A percentile compares a stretch with the other conserved stretches of the same genome.
Evolutionary conservation across 2,329 filamentous ascomycete species (phyloP).

Genomic region (Zymoseptoria crescenta): DNA sequence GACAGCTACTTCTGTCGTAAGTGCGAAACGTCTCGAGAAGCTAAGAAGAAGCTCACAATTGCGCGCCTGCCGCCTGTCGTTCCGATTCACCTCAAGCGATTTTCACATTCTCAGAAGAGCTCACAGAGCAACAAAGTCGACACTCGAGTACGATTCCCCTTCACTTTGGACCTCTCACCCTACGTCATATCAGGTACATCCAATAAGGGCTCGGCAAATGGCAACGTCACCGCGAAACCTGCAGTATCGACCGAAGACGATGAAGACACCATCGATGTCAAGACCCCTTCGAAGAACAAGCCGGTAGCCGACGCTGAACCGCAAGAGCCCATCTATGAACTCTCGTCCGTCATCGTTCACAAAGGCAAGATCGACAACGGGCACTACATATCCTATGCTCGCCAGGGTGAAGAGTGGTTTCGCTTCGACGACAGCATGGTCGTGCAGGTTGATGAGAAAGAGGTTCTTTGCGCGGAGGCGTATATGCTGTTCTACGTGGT

Average conservation of each 20-base stretch:
- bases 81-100: constrained; percentile 76
- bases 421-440: constrained; percentile 94
- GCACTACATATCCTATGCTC: constrained; percentile 84
- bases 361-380: constrained; percentile 88
- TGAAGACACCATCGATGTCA: constrained; percentile 14
- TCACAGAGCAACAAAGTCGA: constrained; percentile 85
- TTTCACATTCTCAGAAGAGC: constrained; percentile 37
- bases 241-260: constrained; percentile 5
- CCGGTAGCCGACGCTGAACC: constrained; percentile 13
- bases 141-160: constrained; percentile 74
- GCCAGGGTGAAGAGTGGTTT: constrained; percentile 83
- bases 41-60: constrained; percentile 75
- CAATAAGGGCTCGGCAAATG: constrained; percentile 30
- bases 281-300: constrained; percentile 6
- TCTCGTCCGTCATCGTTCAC: constrained; percentile 85
- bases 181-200: constrained; percentile 52
- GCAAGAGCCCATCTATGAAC: constrained; percentile 65
- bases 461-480: constrained; percentile 77
- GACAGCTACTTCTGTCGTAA: constrained; percentile 82
- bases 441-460: constrained; percentile 70
- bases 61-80: constrained; percentile 80
- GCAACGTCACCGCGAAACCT: constrained; percentile 10
- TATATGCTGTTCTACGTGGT: constrained; percentile 76
- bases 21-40: constrained; percentile 67
- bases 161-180: constrained; percentile 81